phyloP scores from a whole-genome alignment of 1,139 yeast species.

The Sugiyamaella xylanicola region DNA sequence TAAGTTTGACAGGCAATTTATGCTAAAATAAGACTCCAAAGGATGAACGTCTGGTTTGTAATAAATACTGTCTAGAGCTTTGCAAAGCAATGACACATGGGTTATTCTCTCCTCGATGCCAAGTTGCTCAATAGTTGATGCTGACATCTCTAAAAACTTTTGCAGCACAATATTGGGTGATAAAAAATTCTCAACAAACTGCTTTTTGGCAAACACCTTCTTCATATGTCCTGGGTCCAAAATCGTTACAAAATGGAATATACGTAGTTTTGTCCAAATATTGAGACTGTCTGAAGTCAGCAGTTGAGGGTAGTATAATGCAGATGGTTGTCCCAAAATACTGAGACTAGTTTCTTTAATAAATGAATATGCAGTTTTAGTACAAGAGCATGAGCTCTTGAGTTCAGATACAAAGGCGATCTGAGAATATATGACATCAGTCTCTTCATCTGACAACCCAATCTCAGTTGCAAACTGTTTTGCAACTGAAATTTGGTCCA shows the following conservation, averaged over 20 bases:
- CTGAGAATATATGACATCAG: neutral
- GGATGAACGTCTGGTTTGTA: conserved; percentile 4
- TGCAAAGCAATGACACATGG: conserved; percentile 4
- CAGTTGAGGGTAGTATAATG: conserved; percentile 23
- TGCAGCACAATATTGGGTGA: conserved; percentile 16
- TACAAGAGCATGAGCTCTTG: neutral
- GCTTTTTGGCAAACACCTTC: conserved; percentile 17
- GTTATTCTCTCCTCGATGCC: neutral
- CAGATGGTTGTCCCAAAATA: neutral
- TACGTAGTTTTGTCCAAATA: conserved; percentile 20
- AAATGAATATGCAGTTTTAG: conserved; percentile 6
- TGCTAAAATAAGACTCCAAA: conserved; percentile 6
- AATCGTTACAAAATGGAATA: conserved; percentile 13
- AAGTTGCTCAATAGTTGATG: neutral
- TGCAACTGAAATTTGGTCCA: conserved; percentile 14
- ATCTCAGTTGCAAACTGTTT: conserved; percentile 14
- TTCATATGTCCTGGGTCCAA: conserved; percentile 17
- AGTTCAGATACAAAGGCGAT: neutral
- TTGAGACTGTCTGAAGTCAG: conserved; percentile 16
- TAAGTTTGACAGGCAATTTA: conserved; percentile 5
- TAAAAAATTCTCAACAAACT: conserved; percentile 16
- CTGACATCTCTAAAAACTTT: conserved; percentile 9
- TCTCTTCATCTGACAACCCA: neutral
- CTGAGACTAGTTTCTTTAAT: neutral
- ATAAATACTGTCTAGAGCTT: conserved; percentile 16